Percentiles rank a stretch among this genome's conserved stretches.
These are phyloP conservation scores for Lojkania enalia DNA, from an alignment of 2,329 filamentous ascomycete genomes.

Conservation along the genomic window DNA sequence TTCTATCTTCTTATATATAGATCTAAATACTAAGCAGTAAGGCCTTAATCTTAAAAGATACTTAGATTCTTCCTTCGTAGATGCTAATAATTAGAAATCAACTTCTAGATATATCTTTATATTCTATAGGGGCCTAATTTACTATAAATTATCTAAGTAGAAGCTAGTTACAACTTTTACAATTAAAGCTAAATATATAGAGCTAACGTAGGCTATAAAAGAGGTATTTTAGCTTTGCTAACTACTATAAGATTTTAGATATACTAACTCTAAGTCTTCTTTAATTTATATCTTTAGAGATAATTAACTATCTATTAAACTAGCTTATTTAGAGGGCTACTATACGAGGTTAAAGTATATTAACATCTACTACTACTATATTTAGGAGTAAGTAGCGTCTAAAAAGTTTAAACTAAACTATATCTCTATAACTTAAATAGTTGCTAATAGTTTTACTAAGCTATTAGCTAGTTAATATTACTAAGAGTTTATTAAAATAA, in stretches of 20 bases:
- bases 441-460: not conserved
- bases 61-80: not conserved
- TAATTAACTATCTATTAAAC: not conserved
- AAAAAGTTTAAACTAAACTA: not conserved
- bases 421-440: not conserved
- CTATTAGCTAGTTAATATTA: not conserved
- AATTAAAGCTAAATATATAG: not conserved
- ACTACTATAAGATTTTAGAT: not conserved
- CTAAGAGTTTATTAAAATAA: not conserved
- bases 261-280: not conserved
- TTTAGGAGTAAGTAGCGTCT: not conserved
- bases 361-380: not conserved
- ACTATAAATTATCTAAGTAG: not conserved
- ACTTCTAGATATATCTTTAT: not conserved
- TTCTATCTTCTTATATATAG: not conserved
- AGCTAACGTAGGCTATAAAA: not conserved
- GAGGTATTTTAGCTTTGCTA: not conserved
- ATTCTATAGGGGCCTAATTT: not conserved
- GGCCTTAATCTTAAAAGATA: not conserved
- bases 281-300: not conserved
- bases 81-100: not conserved
- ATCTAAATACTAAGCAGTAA: not conserved
- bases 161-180: not conserved
- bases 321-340: not conserved
- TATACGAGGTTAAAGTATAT: not conserved